These are phyloP conservation scores for Ophiostoma triangulosporum DNA, from an alignment of 2,329 filamentous ascomycete genomes.

Conservation along the genomic window DNA sequence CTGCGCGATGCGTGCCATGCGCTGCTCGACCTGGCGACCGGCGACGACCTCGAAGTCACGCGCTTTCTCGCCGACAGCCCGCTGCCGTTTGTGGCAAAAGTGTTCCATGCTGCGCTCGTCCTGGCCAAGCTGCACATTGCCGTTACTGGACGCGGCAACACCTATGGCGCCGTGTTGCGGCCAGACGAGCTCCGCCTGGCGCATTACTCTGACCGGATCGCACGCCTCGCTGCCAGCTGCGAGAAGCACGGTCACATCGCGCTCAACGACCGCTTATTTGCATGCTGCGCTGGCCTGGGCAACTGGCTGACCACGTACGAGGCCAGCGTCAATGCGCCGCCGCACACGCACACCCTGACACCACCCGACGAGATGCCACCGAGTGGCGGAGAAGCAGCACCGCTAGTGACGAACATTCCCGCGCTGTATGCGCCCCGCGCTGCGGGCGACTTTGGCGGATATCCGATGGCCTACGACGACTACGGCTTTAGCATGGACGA, in stretches of 20 bases:
- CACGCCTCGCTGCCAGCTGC: not conserved
- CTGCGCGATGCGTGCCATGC: not conserved
- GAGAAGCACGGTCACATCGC: not conserved
- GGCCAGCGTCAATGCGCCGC: not conserved
- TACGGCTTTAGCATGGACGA: not conserved
- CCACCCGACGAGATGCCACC: not conserved
- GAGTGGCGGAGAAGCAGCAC: not conserved
- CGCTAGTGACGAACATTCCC: not conserved
- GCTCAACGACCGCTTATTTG: not conserved
- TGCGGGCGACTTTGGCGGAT: not conserved
- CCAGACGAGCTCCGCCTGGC: not conserved
- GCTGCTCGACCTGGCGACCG: not conserved
- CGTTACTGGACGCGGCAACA: slow-evolving; percentile 1
- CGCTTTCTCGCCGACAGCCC: not conserved
- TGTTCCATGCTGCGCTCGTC: slow-evolving; percentile 2
- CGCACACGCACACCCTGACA: not conserved
- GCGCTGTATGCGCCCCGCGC: not conserved
- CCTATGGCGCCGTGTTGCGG: slow-evolving; percentile 1
- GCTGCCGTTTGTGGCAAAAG: not conserved
- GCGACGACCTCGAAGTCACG: not conserved
- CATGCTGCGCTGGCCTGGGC: not conserved
- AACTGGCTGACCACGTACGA: not conserved
- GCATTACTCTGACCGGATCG: not conserved
- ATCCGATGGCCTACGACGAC: not conserved
- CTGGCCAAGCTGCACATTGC: slow-evolving; percentile 4